phyloP scores from a whole-genome alignment of 148 eudicot genomes.

The Linanthus parryae region DNA sequence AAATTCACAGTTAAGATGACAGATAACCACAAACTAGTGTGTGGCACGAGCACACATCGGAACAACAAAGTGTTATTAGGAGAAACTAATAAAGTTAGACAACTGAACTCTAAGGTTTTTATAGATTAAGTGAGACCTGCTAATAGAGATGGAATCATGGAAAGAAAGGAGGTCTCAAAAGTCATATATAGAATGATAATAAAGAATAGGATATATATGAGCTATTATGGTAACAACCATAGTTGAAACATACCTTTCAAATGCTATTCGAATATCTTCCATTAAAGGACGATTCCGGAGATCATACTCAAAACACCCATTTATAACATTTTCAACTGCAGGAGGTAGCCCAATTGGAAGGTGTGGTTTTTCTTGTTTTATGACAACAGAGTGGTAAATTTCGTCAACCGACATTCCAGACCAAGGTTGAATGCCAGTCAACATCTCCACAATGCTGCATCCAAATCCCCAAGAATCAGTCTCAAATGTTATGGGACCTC shows the following conservation, averaged over 20 bases:
- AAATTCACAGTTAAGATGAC: too few relatives aligned
- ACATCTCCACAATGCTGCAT: constrained; percentile 75
- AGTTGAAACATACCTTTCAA: constrained; percentile 49
- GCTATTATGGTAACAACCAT: too few relatives aligned
- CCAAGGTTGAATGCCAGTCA: constrained; percentile 82
- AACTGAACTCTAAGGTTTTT: too few relatives aligned
- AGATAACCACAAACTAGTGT: too few relatives aligned
- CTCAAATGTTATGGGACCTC: constrained; percentile 82
- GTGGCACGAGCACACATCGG: too few relatives aligned
- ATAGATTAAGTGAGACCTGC: too few relatives aligned
- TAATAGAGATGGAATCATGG: too few relatives aligned
- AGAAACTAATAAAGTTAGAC: too few relatives aligned
- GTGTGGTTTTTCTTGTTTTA: constrained; percentile 62
- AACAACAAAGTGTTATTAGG: too few relatives aligned
- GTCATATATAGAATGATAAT: too few relatives aligned
- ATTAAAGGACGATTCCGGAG: constrained; percentile 64
- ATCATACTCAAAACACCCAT: constrained; percentile 88
- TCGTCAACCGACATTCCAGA: constrained; percentile 53
- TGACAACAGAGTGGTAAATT: constrained; percentile 60
- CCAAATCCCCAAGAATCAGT: constrained; percentile 86
- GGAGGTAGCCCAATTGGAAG: constrained; percentile 75
- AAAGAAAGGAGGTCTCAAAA: too few relatives aligned
- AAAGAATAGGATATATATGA: too few relatives aligned
- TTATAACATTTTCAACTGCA: constrained; percentile 53
- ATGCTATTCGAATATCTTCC: constrained; percentile 51